These are phyloP conservation scores for Solanum piurae DNA, from an alignment of 257 asterid species.

Conservation along the genomic window DNA sequence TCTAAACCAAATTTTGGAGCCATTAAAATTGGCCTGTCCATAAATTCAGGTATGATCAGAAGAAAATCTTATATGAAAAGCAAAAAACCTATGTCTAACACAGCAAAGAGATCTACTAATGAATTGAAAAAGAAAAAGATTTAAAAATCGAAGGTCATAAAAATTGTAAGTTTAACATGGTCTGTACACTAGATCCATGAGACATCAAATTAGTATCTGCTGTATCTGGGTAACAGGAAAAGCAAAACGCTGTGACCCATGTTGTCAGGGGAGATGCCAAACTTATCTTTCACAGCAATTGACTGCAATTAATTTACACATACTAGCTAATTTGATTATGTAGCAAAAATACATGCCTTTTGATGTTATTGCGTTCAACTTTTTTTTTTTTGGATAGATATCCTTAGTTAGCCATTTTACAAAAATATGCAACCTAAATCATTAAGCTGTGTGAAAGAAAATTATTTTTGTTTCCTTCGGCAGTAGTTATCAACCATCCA, in stretches of 20 bases:
- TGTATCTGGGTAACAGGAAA: background rate
- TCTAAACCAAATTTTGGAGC: constrained; percentile 80
- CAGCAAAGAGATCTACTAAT: background rate
- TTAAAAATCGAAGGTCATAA: background rate
- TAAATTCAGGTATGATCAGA: constrained; percentile 11
- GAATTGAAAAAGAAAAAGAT: background rate
- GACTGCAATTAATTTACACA: background rate
- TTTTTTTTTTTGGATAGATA: background rate
- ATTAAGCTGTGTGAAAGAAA: background rate
- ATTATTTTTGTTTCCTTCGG: background rate
- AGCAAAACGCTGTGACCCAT: background rate
- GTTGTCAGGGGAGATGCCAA: background rate
- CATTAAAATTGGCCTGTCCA: constrained; percentile 85
- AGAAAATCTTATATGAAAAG: background rate
- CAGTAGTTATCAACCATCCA: background rate
- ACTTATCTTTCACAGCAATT: background rate
- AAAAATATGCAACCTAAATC: background rate
- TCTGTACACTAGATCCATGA: background rate
- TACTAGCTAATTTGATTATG: background rate
- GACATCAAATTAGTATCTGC: background rate
- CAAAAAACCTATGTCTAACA: background rate
- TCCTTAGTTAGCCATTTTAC: background rate
- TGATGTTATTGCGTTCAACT: background rate
- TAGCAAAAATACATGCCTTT: background rate
- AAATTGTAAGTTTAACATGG: background rate